Conservation (phyloP, 1,284 basidiomycete species). For the Athelia psychrophila region DNA sequence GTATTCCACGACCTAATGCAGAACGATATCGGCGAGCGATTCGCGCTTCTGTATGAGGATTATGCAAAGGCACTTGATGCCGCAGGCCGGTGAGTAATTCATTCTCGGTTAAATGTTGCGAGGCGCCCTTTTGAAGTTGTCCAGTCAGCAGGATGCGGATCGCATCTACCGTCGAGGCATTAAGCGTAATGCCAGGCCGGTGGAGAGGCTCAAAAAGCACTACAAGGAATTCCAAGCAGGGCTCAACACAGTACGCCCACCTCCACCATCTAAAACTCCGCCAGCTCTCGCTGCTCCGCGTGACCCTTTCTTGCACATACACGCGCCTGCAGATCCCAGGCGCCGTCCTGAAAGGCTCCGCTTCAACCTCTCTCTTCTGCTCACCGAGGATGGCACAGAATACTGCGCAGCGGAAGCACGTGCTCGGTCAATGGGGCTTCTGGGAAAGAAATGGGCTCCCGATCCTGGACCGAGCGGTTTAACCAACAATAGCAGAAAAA, state of each 20-base stretch:
- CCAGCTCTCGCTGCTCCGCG: constrained; percentile 5
- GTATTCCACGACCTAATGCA: constrained; percentile 77
- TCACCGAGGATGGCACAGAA: constrained; percentile 64
- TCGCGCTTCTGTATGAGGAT: constrained; percentile 83
- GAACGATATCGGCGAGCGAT: constrained; percentile 76
- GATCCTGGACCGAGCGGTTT: constrained; percentile 43
- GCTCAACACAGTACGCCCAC: constrained; percentile 36
- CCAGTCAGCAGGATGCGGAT: constrained; percentile 77
- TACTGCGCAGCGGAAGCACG: constrained; percentile 75
- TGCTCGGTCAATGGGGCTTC: constrained; percentile 72
- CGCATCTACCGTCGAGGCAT: constrained; percentile 85
- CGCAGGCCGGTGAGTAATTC: constrained; percentile 71
- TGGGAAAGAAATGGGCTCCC: constrained; percentile 78
- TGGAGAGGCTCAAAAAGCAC: constrained; percentile 82
- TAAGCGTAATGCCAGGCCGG: constrained; percentile 74
- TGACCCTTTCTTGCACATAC: constrained; percentile 41
- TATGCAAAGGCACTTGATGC: constrained; percentile 77
- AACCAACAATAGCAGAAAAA: constrained; percentile 51
- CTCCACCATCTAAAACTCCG: constrained; percentile 23
- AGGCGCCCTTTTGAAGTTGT: constrained; percentile 5
- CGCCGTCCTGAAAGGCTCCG: constrained; percentile 68
- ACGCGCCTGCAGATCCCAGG: constrained; percentile 60
- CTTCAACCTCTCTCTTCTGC: constrained; percentile 66
- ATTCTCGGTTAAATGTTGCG: too few species aligned
- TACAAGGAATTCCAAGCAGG: constrained; percentile 80